These are phyloP conservation scores for Leccinum sublutescens DNA, from an alignment of 768 basidiomycete genomes.

Conservation along the genomic window DNA sequence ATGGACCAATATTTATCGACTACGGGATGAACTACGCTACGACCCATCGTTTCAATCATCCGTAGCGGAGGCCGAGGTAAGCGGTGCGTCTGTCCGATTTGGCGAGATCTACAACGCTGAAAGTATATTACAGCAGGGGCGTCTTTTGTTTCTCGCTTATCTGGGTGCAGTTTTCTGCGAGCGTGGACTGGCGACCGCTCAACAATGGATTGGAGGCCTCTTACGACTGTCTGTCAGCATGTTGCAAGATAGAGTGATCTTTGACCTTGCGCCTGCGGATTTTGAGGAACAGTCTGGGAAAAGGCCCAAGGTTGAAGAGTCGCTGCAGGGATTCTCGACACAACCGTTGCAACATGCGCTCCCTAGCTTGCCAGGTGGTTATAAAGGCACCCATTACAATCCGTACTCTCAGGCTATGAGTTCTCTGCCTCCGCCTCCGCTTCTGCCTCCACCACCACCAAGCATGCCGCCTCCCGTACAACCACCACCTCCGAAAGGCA, in stretches of 20 bases:
- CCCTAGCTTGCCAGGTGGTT: constrained; percentile 13
- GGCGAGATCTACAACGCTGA: constrained; percentile 16
- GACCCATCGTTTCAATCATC: constrained; percentile 29
- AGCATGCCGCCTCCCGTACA: constrained; percentile 34
- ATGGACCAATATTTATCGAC: constrained; percentile 39
- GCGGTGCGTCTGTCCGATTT: constrained; percentile 20
- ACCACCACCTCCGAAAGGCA: constrained; percentile 35
- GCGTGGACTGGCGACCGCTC: constrained; percentile 49
- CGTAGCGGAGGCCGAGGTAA: constrained; percentile 38
- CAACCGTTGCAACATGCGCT: constrained; percentile 25
- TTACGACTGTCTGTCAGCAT: constrained; percentile 28
- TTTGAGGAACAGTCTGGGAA: constrained; percentile 32
- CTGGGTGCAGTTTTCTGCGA: constrained; percentile 62
- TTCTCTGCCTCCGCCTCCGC: constrained; percentile 15
- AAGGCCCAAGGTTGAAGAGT: constrained; percentile 30
- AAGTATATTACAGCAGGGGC: constrained; percentile 46
- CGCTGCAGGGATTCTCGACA: constrained; percentile 31
- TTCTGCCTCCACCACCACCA: constrained; percentile 28
- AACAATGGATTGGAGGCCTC: constrained; percentile 54
- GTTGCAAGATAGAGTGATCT: constrained; percentile 14
- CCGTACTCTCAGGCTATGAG: constrained; percentile 22
- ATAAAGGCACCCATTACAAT: constrained; percentile 30
- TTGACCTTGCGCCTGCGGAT: constrained; percentile 22
- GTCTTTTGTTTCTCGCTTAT: constrained; percentile 61
- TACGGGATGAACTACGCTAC: constrained; percentile 35